Percentiles rank a stretch among this genome's conserved stretches.
Conservation (phyloP, 2,329 filamentous ascomycete species). For the Cladosporium sp. region DNA sequence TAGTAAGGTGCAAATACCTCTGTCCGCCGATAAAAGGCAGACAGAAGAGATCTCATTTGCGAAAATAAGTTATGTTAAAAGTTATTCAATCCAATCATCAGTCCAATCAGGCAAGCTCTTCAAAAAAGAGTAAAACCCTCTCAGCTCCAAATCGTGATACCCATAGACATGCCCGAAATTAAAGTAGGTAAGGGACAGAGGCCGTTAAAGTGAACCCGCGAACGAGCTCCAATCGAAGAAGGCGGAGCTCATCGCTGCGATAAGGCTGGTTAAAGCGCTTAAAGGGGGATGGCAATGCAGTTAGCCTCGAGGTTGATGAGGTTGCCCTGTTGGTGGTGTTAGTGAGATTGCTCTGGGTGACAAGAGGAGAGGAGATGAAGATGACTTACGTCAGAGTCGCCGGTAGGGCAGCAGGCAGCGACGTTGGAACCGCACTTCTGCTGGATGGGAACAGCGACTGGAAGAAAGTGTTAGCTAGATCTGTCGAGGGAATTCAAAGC, state of each 20-base stretch:
- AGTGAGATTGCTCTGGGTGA: background rate
- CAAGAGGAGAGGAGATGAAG: background rate
- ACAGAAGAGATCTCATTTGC: background rate
- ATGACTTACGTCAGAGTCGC: background rate
- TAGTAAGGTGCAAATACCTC: background rate
- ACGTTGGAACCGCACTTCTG: conserved; percentile 8
- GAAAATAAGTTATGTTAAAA: no score
- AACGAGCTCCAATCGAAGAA: background rate
- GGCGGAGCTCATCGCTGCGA: conserved; percentile 11
- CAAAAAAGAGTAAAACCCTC: background rate
- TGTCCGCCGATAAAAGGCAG: no score
- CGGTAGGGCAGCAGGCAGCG: conserved; percentile 5
- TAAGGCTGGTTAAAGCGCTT: conserved; percentile 15
- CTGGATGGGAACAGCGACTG: conserved; percentile 8
- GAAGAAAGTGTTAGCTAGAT: background rate
- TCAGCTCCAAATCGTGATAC: conserved; percentile 1
- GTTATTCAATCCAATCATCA: background rate
- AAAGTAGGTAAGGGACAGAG: background rate
- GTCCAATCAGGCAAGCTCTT: background rate
- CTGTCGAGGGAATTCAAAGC: no score
- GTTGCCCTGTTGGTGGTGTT: conserved; percentile 4
- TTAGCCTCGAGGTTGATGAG: conserved; percentile 13
- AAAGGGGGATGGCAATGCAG: conserved; percentile 12
- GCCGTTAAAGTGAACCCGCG: background rate
- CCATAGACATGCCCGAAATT: conserved; percentile 14